Conservation (phyloP, 495 filamentous ascomycete genomes). For the Hypoxylon crocopeplum region DNA sequence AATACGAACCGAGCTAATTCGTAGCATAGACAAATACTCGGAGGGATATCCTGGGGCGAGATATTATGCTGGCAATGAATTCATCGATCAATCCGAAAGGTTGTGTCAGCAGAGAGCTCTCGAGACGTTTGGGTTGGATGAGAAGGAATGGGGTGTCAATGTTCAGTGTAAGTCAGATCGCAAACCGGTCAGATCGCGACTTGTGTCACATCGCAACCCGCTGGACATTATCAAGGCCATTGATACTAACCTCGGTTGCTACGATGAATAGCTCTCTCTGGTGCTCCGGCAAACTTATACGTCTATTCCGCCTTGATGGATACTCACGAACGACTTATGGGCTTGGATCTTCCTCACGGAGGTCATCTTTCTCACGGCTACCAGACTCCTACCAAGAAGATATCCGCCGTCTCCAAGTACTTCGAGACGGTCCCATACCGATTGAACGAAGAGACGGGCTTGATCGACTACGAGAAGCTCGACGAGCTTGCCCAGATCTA, state of each 20-base stretch:
- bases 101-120: conserved; percentile 90
- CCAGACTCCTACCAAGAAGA: conserved; percentile 97
- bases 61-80: conserved; percentile 97
- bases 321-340: conserved; percentile 95
- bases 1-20: conserved; percentile 18
- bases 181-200: too few relatives aligned
- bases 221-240: too few relatives aligned
- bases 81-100: conserved; percentile 88
- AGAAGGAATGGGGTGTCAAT: conserved; percentile 96
- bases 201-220: too few relatives aligned
- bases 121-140: conserved; percentile 80
- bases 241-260: neutral
- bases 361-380: conserved; percentile 98
- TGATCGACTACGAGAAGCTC: conserved; percentile 92
- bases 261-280: conserved; percentile 75
- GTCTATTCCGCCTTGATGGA: conserved; percentile 93
- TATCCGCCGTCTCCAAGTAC: conserved; percentile 97
- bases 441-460: conserved; percentile 84
- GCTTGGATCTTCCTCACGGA: conserved; percentile 93
- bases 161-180: conserved; percentile 91
- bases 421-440: conserved; percentile 97
- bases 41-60: conserved; percentile 96
- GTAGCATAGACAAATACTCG: conserved; percentile 88
- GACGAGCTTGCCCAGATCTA: conserved; percentile 85
- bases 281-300: conserved; percentile 94